A percentile compares a stretch with the other conserved stretches of the same genome.
These are phyloP conservation scores for Fusarium metavorans DNA, from an alignment of 2,329 filamentous ascomycete genomes.

Conservation along the genomic window DNA sequence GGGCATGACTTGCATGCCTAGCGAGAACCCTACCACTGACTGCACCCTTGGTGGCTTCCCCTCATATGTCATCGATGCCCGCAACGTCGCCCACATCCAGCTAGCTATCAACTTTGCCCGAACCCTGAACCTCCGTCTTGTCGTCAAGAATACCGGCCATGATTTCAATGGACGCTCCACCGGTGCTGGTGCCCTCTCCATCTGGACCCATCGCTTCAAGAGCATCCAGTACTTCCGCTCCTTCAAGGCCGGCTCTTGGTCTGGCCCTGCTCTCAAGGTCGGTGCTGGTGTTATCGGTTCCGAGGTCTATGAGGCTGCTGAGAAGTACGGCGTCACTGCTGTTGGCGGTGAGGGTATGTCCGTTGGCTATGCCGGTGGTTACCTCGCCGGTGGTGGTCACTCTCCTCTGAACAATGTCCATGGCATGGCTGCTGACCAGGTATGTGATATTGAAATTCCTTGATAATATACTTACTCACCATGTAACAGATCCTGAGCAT, in stretches of 20 bases:
- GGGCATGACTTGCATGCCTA: slow-evolving; percentile 52
- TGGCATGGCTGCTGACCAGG: slow-evolving; percentile 38
- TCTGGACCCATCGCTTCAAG: slow-evolving; percentile 70
- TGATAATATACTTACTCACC: background rate
- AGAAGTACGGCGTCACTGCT: slow-evolving; percentile 59
- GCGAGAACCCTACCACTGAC: slow-evolving; percentile 23
- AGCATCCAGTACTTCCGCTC: slow-evolving; percentile 46
- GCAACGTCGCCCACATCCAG: slow-evolving; percentile 59
- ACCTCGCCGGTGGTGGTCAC: slow-evolving; percentile 37
- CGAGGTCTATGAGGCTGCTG: slow-evolving; percentile 64
- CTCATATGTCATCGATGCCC: slow-evolving; percentile 56
- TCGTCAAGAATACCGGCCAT: slow-evolving; percentile 63
- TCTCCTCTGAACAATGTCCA: slow-evolving; percentile 35
- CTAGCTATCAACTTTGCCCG: slow-evolving; percentile 60
- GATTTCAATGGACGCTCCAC: slow-evolving; percentile 65
- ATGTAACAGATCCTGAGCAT: slow-evolving; percentile 28
- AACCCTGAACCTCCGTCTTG: slow-evolving; percentile 57
- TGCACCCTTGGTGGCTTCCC: slow-evolving; percentile 58
- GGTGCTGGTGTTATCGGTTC: slow-evolving; percentile 65
- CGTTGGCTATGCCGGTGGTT: slow-evolving; percentile 38
- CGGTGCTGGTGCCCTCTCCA: slow-evolving; percentile 66
- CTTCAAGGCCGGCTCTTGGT: slow-evolving; percentile 44
- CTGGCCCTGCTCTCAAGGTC: slow-evolving; percentile 65
- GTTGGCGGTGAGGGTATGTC: slow-evolving; percentile 64
- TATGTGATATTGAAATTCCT: background rate